These are phyloP conservation scores for Prunus persica DNA, from an alignment of 306 rosid genomes.

Conservation along the genomic window DNA sequence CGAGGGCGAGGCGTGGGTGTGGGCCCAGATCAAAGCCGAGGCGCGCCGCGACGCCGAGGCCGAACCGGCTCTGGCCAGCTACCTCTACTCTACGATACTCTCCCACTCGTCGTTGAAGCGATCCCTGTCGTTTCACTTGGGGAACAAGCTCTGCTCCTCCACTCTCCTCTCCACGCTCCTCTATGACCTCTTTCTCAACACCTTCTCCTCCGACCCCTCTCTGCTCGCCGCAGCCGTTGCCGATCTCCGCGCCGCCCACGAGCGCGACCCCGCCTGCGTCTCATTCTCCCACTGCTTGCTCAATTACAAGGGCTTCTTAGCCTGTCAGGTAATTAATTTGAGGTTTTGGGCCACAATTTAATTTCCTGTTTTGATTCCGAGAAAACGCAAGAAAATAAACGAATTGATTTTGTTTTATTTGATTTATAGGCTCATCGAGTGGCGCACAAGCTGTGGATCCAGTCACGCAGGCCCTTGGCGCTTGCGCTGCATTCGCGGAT, in stretches of 20 bases:
- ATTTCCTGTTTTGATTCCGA: not conserved
- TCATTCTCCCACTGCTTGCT: conserved; percentile 92
- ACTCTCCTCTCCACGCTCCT: conserved; percentile 92
- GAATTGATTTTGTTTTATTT: not conserved
- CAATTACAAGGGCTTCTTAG: conserved; percentile 88
- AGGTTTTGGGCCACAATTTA: not conserved
- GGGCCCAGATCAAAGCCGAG: conserved; percentile 83
- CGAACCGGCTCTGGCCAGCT: conserved; percentile 92
- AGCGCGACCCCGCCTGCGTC: conserved; percentile 84
- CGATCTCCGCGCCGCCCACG: conserved; percentile 70
- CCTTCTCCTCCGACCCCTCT: conserved; percentile 59
- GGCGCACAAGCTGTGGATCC: conserved; percentile 75
- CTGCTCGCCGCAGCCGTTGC: conserved; percentile 75
- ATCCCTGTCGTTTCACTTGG: conserved; percentile 80
- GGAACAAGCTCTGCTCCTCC: conserved; percentile 88
- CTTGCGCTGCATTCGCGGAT: conserved; percentile 80
- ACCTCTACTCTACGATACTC: conserved; percentile 85
- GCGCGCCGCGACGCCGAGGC: conserved; percentile 83
- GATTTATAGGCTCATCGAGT: conserved; percentile 31
- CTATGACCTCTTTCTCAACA: conserved; percentile 78
- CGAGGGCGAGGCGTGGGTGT: conserved; percentile 63
- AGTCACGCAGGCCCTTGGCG: conserved; percentile 75
- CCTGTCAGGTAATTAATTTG: conserved; percentile 60
- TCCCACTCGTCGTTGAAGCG: conserved; percentile 76
- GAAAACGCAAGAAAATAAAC: not conserved